Evolutionary conservation across 176 grass and related monocot genomes (phyloP).

Genomic region (Zoysia japonica): DNA sequence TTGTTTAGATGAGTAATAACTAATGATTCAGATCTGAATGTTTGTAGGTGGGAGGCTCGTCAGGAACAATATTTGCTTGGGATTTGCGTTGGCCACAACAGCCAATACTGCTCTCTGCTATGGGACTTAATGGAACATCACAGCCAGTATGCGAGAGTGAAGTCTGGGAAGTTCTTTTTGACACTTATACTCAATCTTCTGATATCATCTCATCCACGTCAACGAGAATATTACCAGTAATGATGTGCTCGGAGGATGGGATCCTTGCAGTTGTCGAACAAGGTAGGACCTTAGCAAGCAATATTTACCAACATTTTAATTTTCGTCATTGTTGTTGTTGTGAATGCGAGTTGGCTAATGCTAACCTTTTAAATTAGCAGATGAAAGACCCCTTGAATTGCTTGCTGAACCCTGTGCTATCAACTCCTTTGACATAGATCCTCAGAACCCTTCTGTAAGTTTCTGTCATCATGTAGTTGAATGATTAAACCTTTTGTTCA

Average conservation of each 20-base stretch:
- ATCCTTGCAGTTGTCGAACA: slow-evolving; percentile 79
- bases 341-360: slow-evolving; percentile 14
- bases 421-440: slow-evolving; percentile 94
- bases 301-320: neutral
- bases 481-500: neutral
- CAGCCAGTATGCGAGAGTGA: slow-evolving; percentile 60
- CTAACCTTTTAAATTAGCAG: slow-evolving; percentile 35
- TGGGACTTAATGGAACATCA: slow-evolving; percentile 44
- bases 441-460: slow-evolving; percentile 86
- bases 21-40: slow-evolving; percentile 3
- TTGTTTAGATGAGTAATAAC: slow-evolving; percentile 6
- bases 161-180: slow-evolving; percentile 96
- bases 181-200: slow-evolving; percentile 57
- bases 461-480: neutral
- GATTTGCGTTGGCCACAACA: slow-evolving; percentile 72
- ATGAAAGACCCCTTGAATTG: slow-evolving; percentile 63
- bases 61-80: slow-evolving; percentile 85
- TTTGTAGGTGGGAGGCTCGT: slow-evolving; percentile 87
- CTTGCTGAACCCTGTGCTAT: slow-evolving; percentile 77
- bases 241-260: slow-evolving; percentile 97
- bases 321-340: neutral
- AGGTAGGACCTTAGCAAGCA: slow-evolving; percentile 46
- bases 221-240: slow-evolving; percentile 77
- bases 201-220: slow-evolving; percentile 58
- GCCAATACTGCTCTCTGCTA: slow-evolving; percentile 65